Conservation (phyloP, 768 basidiomycete species). For the Multifurca ochricompacta region DNA sequence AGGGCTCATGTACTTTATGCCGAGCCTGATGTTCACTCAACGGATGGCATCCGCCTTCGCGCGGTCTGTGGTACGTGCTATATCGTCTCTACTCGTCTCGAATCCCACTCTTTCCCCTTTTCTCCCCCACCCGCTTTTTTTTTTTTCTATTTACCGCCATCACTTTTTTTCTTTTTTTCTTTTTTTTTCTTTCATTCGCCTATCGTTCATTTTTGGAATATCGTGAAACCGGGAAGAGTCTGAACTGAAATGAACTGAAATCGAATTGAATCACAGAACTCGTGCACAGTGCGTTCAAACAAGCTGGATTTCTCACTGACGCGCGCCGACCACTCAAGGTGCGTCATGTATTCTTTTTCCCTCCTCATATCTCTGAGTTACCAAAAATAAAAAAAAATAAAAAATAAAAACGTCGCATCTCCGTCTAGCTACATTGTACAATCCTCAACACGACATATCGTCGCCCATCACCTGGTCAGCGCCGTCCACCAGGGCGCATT, state of each 20-base stretch:
- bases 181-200: too few species aligned
- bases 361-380: not conserved
- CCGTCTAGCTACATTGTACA: constrained; percentile 31
- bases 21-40: constrained; percentile 36
- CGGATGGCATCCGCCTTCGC: constrained; percentile 28
- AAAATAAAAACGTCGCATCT: not conserved
- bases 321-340: constrained; percentile 32
- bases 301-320: constrained; percentile 29
- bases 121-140: too few species aligned
- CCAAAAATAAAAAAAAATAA: too few species aligned
- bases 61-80: constrained; percentile 27
- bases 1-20: constrained; percentile 51
- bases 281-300: constrained; percentile 25
- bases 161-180: too few species aligned
- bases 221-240: too few species aligned
- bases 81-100: not conserved
- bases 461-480: constrained; percentile 22
- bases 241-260: too few species aligned
- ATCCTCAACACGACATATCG: constrained; percentile 32
- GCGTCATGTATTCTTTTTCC: not conserved
- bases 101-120: not conserved
- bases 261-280: constrained; percentile 25
- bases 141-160: too few species aligned
- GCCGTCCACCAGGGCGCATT: constrained; percentile 22
- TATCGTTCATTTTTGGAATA: too few species aligned